Base-by-base conservation (phyloP, 495 filamentous ascomycete genomes). In the Daldinia loculata region DNA sequence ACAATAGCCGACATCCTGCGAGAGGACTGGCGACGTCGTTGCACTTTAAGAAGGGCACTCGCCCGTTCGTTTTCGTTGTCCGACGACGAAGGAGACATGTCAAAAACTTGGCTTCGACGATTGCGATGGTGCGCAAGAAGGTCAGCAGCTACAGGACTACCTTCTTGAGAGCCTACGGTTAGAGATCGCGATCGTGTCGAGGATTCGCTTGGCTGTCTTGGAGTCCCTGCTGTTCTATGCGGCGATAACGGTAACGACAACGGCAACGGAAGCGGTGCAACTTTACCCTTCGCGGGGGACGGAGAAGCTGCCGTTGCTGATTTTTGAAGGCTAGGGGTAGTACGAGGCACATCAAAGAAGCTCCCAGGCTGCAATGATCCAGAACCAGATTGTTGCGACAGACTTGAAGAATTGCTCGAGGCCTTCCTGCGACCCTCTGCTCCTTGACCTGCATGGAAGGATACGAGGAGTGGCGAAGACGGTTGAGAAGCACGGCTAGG, bases 31-130 rank as follows among this genome's bases (percentile, higher is more conserved):
- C 95, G 89, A 29, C 94, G 90, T 34, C 94, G 85, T 75, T 98
- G 95, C 14, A 98, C 94, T 62, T 96, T 92, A n/a, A 98, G 85
- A 19, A 98, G 84, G 34, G 94, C 94, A 76, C 93, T 97, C 2
- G 93, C 90, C 71, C 95, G 91, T 15, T 94, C 89, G 38, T 96
- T 94, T 77, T 99, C 95, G 69, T 97, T 98, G 76, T 99, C 95
- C 0, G 95, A 99, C 0, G 96, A 98, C 0, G 95, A 98, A 29
- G 95, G 95, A 4, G 96, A 98, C 78, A 97, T 91, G 76, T 98
- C 96, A 72, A 97, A 92, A 7, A 98, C 89, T 76, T 97, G 95
- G 76, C 94, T 98, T 70, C 94, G 87, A 29, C 94, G 92, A 78
- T 98, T 97, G 74, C 93, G 87, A 66, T 97, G 94, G 30, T 88